Percentiles rank a stretch among this genome's conserved stretches.
Evolutionary conservation across 208 protist genomes (phyloP).

Genomic region (Phytomonas sp.): DNA sequence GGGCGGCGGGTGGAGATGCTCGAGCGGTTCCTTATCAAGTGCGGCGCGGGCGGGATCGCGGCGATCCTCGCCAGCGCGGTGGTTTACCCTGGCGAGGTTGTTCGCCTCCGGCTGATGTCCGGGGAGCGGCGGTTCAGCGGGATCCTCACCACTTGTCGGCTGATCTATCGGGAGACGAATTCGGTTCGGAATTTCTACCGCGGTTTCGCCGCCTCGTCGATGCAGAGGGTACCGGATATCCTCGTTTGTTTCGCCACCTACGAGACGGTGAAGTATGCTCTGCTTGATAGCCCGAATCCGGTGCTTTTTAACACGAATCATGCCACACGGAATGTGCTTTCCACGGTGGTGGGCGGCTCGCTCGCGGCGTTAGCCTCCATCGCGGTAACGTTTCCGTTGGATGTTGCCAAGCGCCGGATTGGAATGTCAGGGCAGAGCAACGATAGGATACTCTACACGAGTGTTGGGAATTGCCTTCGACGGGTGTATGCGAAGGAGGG

Average conservation of each 20-base stretch:
- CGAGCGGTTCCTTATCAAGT: conserved; percentile 83
- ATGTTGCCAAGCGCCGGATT: conserved; percentile 83
- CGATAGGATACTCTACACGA: conserved; percentile 51
- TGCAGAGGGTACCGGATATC: conserved; percentile 85
- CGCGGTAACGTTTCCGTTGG: conserved; percentile 60
- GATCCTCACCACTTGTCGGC: conserved; percentile 42
- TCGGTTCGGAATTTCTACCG: conserved; percentile 80
- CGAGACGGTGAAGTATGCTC: conserved; percentile 77
- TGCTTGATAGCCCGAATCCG: conserved; percentile 40
- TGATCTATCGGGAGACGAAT: conserved; percentile 70
- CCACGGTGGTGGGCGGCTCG: conserved; percentile 59
- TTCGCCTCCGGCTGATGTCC: conserved; percentile 86
- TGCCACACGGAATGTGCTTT: conserved; percentile 28
- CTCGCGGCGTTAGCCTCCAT: conserved; percentile 72
- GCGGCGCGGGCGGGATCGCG: conserved; percentile 74
- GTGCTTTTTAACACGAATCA: conserved; percentile 41
- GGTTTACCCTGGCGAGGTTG: conserved; percentile 83
- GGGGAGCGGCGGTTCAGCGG: conserved; percentile 58
- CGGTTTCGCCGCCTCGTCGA: conserved; percentile 70
- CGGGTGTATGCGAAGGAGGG: conserved; percentile 64
- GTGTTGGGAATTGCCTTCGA: conserved; percentile 56
- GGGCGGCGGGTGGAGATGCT: conserved; percentile 19
- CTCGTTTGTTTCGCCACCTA: conserved; percentile 84
- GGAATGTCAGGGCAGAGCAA: conserved; percentile 75
- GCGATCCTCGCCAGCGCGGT: conserved; percentile 68